phyloP scores from a whole-genome alignment of 2,329 filamentous ascomycete species.

The Rhytidhysteron rufulum region DNA sequence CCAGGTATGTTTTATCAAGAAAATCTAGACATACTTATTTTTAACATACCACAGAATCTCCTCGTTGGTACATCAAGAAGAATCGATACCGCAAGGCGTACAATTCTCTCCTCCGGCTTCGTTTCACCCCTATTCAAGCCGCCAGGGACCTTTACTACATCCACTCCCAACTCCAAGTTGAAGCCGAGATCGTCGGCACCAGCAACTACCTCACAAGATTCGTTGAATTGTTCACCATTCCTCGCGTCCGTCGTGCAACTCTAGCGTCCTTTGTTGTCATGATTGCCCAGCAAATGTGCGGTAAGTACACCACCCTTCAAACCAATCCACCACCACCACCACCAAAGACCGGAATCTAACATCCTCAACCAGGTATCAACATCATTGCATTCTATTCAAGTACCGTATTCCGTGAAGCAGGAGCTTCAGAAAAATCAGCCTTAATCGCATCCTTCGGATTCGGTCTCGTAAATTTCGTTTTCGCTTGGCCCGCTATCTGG shows the following conservation, averaged over 20 bases:
- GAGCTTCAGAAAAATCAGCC: constrained; percentile 37
- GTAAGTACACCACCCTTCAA: constrained; percentile 30
- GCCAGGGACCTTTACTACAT: constrained; percentile 41
- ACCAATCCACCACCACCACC: no score
- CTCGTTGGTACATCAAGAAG: constrained; percentile 37
- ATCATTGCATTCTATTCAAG: constrained; percentile 51
- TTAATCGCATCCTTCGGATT: constrained; percentile 58
- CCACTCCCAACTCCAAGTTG: constrained; percentile 29
- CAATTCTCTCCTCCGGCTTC: constrained; percentile 28
- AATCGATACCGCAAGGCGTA: constrained; percentile 34
- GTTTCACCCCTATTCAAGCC: constrained; percentile 34
- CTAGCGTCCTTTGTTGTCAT: constrained; percentile 76
- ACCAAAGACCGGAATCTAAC: no score
- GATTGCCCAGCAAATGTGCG: constrained; percentile 63
- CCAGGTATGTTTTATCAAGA: constrained; percentile 15
- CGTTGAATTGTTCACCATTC: constrained; percentile 62
- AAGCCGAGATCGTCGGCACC: constrained; percentile 18
- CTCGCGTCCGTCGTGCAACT: constrained; percentile 67
- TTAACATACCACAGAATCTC: constrained; percentile 12
- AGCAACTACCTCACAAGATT: constrained; percentile 40
- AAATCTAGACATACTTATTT: neutral
- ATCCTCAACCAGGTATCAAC: constrained; percentile 24
- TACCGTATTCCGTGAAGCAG: constrained; percentile 48
- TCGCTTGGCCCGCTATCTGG: constrained; percentile 57
- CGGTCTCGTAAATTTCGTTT: constrained; percentile 56